Percentiles rank a stretch among this genome's conserved stretches.
Evolutionary conservation across 2,329 filamentous ascomycete genomes (phyloP).

Genomic region (Aspergillus costaricaensis): DNA sequence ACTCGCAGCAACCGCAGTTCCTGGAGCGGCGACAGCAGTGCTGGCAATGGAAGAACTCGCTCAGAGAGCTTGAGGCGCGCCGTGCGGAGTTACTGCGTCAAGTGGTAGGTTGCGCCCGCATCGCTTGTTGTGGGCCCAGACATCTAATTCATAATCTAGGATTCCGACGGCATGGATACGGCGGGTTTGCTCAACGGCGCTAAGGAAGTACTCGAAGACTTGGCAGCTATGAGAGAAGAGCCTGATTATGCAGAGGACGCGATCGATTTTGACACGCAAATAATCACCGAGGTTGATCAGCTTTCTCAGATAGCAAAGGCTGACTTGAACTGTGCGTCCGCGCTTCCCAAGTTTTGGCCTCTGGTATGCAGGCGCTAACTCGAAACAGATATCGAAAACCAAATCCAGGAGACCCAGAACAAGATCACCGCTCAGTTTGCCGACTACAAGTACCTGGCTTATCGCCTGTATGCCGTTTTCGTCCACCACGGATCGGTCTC

Average conservation of each 20-base stretch:
- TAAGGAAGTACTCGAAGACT: constrained; percentile 46
- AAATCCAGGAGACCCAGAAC: constrained; percentile 53
- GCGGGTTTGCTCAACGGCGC: constrained; percentile 35
- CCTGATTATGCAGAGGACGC: constrained; percentile 36
- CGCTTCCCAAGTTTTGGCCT: neutral
- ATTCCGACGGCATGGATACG: constrained; percentile 32
- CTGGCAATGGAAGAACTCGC: constrained; percentile 72
- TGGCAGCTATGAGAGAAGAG: constrained; percentile 43
- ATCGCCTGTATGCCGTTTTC: constrained; percentile 87
- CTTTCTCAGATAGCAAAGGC: constrained; percentile 48
- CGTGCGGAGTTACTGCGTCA: constrained; percentile 46
- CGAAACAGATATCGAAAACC: constrained; percentile 36
- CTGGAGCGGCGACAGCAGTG: constrained; percentile 66
- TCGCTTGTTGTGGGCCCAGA: neutral
- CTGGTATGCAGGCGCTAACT: constrained; percentile 12
- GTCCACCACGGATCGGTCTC: constrained; percentile 72
- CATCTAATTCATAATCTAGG: constrained; percentile 14
- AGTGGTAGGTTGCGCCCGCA: constrained; percentile 26
- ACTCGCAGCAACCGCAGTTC: constrained; percentile 60
- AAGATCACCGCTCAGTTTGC: constrained; percentile 62
- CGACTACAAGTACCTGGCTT: constrained; percentile 66
- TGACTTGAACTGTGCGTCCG: constrained; percentile 48
- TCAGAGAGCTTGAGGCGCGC: constrained; percentile 58
- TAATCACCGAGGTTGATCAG: constrained; percentile 48
- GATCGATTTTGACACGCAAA: constrained; percentile 45